A percentile compares a stretch with the other conserved stretches of the same genome.
Evolutionary conservation across 495 filamentous ascomycete species (phyloP).

Genomic region (Podospora conica): DNA sequence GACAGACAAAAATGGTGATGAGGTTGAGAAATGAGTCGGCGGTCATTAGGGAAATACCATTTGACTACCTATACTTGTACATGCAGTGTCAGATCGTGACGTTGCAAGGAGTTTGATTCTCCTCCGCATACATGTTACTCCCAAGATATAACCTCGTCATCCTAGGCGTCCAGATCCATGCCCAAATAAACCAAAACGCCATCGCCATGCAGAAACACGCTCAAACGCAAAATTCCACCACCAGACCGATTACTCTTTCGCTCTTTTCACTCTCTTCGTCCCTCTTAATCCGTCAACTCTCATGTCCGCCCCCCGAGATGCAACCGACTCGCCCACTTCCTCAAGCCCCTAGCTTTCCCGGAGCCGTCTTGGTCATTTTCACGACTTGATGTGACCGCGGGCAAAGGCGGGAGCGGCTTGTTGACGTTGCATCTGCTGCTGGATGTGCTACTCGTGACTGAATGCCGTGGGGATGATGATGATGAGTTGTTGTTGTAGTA

Average conservation of each 20-base stretch:
- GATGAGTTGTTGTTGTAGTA: background rate
- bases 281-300: too few relatives aligned
- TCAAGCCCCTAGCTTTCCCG: background rate
- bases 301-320: background rate
- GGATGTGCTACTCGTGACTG: background rate
- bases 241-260: background rate
- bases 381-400: too few relatives aligned
- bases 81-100: background rate
- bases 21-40: background rate
- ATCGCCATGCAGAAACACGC: background rate
- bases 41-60: background rate
- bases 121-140: too few relatives aligned
- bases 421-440: background rate
- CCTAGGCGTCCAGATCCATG: background rate
- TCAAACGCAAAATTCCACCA: background rate
- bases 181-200: background rate
- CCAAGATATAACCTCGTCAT: rapidly evolving
- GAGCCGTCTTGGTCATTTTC: too few relatives aligned
- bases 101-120: too few relatives aligned
- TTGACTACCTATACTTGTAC: background rate
- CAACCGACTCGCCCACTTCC: background rate
- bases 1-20: background rate
- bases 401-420: background rate
- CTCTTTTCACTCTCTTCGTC: background rate
- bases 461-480: background rate